Base-by-base conservation (phyloP, 225 moss, liverwort and hornwort genomes). In the Pleurozium schreberi region DNA sequence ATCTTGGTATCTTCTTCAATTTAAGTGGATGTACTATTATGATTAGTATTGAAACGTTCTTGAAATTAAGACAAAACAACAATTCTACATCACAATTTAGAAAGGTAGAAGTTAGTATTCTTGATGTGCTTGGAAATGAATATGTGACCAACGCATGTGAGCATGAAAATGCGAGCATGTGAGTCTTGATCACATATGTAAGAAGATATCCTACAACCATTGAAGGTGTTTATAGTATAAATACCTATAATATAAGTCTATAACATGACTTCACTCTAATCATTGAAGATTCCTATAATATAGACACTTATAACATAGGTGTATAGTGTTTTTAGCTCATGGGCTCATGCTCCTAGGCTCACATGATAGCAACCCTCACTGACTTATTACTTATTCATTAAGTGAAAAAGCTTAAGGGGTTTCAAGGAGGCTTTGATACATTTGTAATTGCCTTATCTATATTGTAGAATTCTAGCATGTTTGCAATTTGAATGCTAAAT, bases 1-100 rank as follows among this genome's bases (percentile, higher is more conserved):
- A 15, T 27, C 45, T 45, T 18, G 6, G 6, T 45, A 18, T 10
- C 74, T 74, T 45, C 6, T 73, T 43, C 6, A 71, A 18, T 30
- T 47, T 10, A 30, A 47, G 30, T 45, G 18, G 2, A 30, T 30
- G 17, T 30, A 28, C 2, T 73, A 30, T 73, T 73, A 73, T 45
- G 1, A 30, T 45, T 6, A 43, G 0, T 47, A 3, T 73, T 1
- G 30, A 18, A 18, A 30, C 0, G 0, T 10, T 17, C 2, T 73
- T 45, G 18, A 73, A 73, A 28, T 73, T 30, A 73, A 73, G 18
- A 73, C 30, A 45, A 18, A 47, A 73, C 1, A 3, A 73, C 8
- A 28, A 28, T 74, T 74, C 11, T 47, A 30, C 30, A 43, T 74
- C 0, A 74, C 1, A 74, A 4, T 47, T 74, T 18, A 74, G 30